A percentile compares a stretch with the other conserved stretches of the same genome.
Conservation (phyloP, 805 yeast species). For the Myxozyma neotropica region DNA sequence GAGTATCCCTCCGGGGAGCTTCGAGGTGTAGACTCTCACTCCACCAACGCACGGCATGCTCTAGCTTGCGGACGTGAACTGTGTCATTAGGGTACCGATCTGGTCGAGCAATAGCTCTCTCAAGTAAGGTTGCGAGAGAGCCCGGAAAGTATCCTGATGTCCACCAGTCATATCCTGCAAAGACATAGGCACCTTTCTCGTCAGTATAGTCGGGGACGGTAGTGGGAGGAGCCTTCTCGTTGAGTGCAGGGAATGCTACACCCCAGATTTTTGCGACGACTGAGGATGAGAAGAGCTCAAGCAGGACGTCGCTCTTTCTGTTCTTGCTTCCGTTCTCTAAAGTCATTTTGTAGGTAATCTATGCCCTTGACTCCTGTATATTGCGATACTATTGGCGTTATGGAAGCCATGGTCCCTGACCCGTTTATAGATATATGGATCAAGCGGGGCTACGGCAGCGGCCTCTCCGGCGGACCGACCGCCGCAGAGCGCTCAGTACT, state of each 20-base stretch:
- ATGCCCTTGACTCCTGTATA: neutral
- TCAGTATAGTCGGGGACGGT: constrained; percentile 14
- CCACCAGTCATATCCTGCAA: constrained; percentile 16
- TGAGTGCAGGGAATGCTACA: constrained; percentile 21
- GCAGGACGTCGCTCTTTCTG: neutral
- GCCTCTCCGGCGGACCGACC: neutral
- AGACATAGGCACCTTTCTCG: neutral
- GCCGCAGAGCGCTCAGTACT: neutral
- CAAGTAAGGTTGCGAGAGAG: constrained; percentile 7
- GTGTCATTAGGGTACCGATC: constrained; percentile 1
- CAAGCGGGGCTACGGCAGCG: neutral
- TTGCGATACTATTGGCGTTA: neutral
- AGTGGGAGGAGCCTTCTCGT: constrained; percentile 6
- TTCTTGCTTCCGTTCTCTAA: neutral
- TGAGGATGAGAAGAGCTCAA: constrained; percentile 12
- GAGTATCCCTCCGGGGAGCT: constrained; percentile 38
- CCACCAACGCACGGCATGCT: constrained; percentile 17
- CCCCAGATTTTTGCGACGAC: constrained; percentile 31
- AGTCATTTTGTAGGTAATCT: neutral
- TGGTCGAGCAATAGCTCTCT: constrained; percentile 9
- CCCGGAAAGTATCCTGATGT: constrained; percentile 21
- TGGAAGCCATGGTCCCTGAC: neutral
- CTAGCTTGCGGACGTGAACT: constrained; percentile 7
- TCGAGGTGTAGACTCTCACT: neutral
- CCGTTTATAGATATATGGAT: neutral